Base-by-base conservation (phyloP, 305 asterid species). In the Ajuga reptans region DNA sequence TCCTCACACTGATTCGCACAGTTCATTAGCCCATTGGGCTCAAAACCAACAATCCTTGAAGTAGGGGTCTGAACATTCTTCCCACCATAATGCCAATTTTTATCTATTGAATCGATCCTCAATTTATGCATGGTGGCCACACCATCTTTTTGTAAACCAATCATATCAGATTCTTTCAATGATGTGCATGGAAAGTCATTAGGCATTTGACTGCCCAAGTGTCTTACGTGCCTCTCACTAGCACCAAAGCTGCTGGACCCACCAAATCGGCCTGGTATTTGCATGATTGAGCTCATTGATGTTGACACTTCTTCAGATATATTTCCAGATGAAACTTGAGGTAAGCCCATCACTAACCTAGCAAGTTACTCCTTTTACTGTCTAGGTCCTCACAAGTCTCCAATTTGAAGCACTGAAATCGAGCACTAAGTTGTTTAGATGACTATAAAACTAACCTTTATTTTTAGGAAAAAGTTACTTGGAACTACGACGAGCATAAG, bases 21-120 rank as follows among this genome's bases (percentile, higher is more conserved):
- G 62, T 53, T 64, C 59, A n/a, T 71, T 9, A 64, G 9, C 31
- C 66, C 82, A 66, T 42, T 86, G 24, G 96, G 83, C 68, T 85
- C 88, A 63, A 91, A 91, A 9, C 96, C 97, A 63, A 91, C 92
- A 65, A 91, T 72, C 76, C 97, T 86, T 12, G 90, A 83, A 69
- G 77, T 87, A 34, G 96, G 95, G 53, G 81, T 67, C 71, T 82
- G 90, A 77, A 77, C 59, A 49, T 43, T 71, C 68, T 85, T 86
- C 63, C 81, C 87, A 71, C 77, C 81, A 60, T 82, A 77, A 68
- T 29, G 74, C 51, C 69, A 57, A 60, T 68, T 79, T 69, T 64
- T 83, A 46, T 78, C 92, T 21, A 64, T 37, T 0, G 91, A 78
- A 55, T 79, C 84, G 64, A 84, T 82, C 78, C 83, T 88, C 77